Conservation (phyloP, 441 rosid species). For the Omphalea diandra region DNA sequence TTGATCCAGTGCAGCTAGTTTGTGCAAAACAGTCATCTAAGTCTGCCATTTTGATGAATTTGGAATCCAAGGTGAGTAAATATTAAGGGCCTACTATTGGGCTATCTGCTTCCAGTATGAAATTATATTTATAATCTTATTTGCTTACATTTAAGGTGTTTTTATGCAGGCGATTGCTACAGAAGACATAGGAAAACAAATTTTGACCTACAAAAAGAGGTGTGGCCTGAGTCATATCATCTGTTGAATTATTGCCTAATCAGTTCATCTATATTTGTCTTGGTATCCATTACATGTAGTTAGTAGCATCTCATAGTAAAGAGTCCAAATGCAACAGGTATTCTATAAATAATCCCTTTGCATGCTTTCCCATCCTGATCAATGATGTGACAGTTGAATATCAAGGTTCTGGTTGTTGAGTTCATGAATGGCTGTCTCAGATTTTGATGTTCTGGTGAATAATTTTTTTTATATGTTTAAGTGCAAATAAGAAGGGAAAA, state of each 20-base stretch:
- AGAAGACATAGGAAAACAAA: conserved; percentile 85
- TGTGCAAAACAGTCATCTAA: conserved; percentile 77
- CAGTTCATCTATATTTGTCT: neutral
- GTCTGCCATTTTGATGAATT: conserved; percentile 80
- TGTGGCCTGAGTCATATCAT: conserved; percentile 22
- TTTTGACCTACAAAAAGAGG: conserved; percentile 87
- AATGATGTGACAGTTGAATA: neutral
- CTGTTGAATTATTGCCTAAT: neutral
- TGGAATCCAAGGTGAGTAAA: conserved; percentile 75
- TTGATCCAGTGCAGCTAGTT: conserved; percentile 51
- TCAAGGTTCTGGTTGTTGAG: neutral
- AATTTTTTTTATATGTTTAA: no score
- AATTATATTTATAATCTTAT: no score
- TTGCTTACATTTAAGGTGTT: neutral
- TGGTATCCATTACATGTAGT: neutral
- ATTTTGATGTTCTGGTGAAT: no score
- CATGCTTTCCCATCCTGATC: neutral
- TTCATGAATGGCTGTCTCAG: neutral
- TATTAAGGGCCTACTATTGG: neutral
- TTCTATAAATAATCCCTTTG: neutral
- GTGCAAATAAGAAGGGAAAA: no score
- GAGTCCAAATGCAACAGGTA: neutral
- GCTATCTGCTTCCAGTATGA: no score
- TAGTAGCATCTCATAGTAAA: neutral
- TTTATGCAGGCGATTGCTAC: conserved; percentile 63